Evolutionary conservation across 1,284 basidiomycete species (phyloP).

Genomic region (Phaffia rhodozyma): DNA sequence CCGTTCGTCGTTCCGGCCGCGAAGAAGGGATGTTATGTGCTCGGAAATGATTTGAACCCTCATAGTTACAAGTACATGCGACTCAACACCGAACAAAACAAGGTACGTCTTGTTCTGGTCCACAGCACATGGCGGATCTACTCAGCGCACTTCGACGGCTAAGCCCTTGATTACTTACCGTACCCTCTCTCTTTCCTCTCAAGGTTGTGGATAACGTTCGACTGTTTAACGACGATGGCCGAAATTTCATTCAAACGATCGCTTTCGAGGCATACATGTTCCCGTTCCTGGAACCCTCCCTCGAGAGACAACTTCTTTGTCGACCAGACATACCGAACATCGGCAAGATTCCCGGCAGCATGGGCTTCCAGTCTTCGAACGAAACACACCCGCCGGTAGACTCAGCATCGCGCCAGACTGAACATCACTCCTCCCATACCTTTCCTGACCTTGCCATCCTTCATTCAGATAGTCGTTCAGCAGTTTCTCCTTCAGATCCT

Average conservation of each 20-base stretch:
- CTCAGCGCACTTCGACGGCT: not conserved
- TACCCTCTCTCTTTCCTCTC: not conserved
- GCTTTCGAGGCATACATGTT: slow-evolving; percentile 46
- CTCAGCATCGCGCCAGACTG: not conserved
- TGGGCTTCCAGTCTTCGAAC: not conserved
- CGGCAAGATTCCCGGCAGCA: not conserved
- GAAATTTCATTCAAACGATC: slow-evolving; percentile 59
- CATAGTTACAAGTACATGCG: slow-evolving; percentile 64
- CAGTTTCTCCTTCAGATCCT: not conserved
- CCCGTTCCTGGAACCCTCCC: slow-evolving; percentile 45
- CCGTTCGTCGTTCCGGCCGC: slow-evolving; percentile 91
- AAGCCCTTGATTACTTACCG: not conserved
- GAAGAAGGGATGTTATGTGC: slow-evolving; percentile 72
- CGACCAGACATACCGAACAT: slow-evolving; percentile 6
- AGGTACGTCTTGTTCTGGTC: slow-evolving; percentile 38
- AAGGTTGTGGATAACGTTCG: slow-evolving; percentile 59
- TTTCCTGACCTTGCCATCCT: too few relatives aligned
- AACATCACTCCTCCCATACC: too few relatives aligned
- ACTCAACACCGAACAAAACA: slow-evolving; percentile 62
- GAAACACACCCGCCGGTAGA: not conserved
- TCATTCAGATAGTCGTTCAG: too few relatives aligned
- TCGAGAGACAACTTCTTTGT: not conserved
- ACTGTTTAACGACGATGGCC: slow-evolving; percentile 68
- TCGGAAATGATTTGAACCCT: slow-evolving; percentile 93
- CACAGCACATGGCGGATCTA: not conserved